A percentile compares a stretch with the other conserved stretches of the same genome.
phyloP scores from a whole-genome alignment of 345 rosid genomes.

The Citrus mangshanensis region DNA sequence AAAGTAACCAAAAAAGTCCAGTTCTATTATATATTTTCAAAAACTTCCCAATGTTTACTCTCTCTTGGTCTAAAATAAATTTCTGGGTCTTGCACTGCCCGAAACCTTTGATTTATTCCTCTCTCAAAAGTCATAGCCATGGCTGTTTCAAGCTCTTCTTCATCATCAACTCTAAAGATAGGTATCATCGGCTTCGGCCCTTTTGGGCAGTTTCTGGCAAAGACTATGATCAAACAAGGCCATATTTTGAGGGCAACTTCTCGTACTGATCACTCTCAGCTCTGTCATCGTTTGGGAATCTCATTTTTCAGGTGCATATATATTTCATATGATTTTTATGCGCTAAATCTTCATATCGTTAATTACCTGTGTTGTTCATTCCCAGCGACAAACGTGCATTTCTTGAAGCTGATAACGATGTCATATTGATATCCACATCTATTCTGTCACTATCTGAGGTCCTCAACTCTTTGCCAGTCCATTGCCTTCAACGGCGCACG shows the following conservation, averaged over 20 bases:
- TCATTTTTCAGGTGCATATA: slow-evolving; percentile 38
- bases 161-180: slow-evolving; percentile 30
- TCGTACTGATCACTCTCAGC: slow-evolving; percentile 41
- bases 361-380: background rate
- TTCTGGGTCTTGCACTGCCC: too few relatives aligned
- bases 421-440: slow-evolving; percentile 50
- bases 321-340: background rate
- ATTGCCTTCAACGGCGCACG: slow-evolving; percentile 29
- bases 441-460: slow-evolving; percentile 42
- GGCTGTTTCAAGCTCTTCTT: slow-evolving; percentile 19
- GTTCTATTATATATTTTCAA: too few relatives aligned
- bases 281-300: slow-evolving; percentile 31
- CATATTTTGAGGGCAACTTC: slow-evolving; percentile 47
- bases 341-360: background rate
- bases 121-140: slow-evolving; percentile 1
- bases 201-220: slow-evolving; percentile 55
- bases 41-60: too few relatives aligned
- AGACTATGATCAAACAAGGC: slow-evolving; percentile 48
- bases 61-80: too few relatives aligned
- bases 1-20: too few relatives aligned
- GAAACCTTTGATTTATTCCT: background rate
- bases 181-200: slow-evolving; percentile 55
- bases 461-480: slow-evolving; percentile 39
- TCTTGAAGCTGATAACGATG: slow-evolving; percentile 44
- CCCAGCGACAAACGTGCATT: slow-evolving; percentile 33